Percentiles rank a stretch among this genome's conserved stretches.
Conservation (phyloP, 2,329 filamentous ascomycete genomes). For the Colletotrichum paranaense region DNA sequence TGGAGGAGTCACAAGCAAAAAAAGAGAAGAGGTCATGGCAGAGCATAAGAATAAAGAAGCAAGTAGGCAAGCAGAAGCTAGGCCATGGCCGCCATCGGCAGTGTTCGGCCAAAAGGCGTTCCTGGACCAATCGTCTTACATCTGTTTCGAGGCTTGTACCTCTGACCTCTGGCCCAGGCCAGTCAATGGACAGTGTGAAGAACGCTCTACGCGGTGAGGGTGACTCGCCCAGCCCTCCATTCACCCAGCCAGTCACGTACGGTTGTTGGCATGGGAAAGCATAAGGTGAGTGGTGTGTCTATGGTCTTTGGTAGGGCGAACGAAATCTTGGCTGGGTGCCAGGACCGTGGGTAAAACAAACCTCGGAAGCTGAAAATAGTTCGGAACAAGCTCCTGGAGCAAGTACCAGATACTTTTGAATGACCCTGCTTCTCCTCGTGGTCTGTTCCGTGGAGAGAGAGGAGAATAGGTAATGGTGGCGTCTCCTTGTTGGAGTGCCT, state of each 20-base stretch:
- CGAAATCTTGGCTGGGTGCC: constrained; percentile 1
- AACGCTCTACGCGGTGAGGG: not conserved
- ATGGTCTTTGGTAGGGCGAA: not conserved
- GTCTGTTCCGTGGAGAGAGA: not conserved
- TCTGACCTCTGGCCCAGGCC: constrained; percentile 31
- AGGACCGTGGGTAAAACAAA: constrained; percentile 29
- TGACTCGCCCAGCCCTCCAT: constrained; percentile 3
- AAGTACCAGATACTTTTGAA: constrained; percentile 25
- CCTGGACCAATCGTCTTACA: constrained; percentile 35
- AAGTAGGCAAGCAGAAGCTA: constrained; percentile 28
- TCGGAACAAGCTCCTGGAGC: constrained; percentile 1
- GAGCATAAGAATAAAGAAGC: constrained; percentile 22
- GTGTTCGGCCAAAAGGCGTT: constrained; percentile 37
- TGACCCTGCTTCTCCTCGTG: not conserved
- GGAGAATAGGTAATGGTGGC: not conserved
- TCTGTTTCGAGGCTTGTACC: constrained; percentile 35
- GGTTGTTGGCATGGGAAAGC: not conserved
- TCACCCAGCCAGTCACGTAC: not conserved
- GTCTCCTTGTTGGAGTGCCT: not conserved
- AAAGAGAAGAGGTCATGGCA: not conserved
- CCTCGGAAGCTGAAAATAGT: constrained; percentile 30
- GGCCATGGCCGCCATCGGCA: constrained; percentile 30
- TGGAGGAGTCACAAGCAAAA: constrained; percentile 38
- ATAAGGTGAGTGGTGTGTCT: not conserved
- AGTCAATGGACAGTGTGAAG: constrained; percentile 29